Percentiles rank a stretch among this genome's conserved stretches.
Conservation (phyloP, 2,329 filamentous ascomycete genomes). For the Arthrobotrys pseudoclavata region DNA sequence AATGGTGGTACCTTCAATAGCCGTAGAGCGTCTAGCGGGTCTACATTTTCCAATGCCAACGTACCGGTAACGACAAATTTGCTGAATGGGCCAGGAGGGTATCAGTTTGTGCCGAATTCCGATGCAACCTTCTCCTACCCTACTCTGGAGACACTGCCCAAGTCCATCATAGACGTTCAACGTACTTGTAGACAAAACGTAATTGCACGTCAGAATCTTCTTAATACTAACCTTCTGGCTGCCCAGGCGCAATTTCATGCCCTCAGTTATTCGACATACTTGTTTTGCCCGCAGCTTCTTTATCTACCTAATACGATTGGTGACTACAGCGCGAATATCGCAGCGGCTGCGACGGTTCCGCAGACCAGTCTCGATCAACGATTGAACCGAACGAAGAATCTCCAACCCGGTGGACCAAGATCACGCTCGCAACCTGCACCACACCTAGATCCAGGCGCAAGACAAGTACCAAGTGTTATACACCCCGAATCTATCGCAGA, state of each 20-base stretch:
- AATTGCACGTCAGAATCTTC: slow-evolving; percentile 31
- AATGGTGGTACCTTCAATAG: slow-evolving; percentile 37
- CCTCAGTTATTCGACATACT: slow-evolving; percentile 39
- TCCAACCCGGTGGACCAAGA: slow-evolving; percentile 53
- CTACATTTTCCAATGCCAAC: slow-evolving; percentile 37
- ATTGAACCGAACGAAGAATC: slow-evolving; percentile 56
- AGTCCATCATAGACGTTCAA: slow-evolving; percentile 45
- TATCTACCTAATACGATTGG: slow-evolving; percentile 19
- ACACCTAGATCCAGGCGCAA: slow-evolving; percentile 42
- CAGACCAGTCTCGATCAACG: slow-evolving; percentile 53
- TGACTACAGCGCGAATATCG: slow-evolving; percentile 38
- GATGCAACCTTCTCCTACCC: slow-evolving; percentile 46
- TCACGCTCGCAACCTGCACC: slow-evolving; percentile 55
- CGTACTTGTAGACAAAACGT: slow-evolving; percentile 42
- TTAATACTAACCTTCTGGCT: slow-evolving; percentile 31
- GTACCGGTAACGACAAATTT: slow-evolving; percentile 48
- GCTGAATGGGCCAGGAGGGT: slow-evolving; percentile 35
- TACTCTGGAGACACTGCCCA: slow-evolving; percentile 40
- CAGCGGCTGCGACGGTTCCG: slow-evolving; percentile 26
- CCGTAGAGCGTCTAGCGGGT: slow-evolving; percentile 51
- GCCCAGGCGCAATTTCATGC: slow-evolving; percentile 45
- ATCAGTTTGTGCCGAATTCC: slow-evolving; percentile 44
- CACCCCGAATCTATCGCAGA: slow-evolving; percentile 45
- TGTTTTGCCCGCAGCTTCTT: slow-evolving; percentile 34
- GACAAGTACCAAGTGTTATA: slow-evolving; percentile 47